A percentile compares a stretch with the other conserved stretches of the same genome.
phyloP scores from a whole-genome alignment of 2,329 filamentous ascomycete species.

The Pseudocercospora musae region DNA sequence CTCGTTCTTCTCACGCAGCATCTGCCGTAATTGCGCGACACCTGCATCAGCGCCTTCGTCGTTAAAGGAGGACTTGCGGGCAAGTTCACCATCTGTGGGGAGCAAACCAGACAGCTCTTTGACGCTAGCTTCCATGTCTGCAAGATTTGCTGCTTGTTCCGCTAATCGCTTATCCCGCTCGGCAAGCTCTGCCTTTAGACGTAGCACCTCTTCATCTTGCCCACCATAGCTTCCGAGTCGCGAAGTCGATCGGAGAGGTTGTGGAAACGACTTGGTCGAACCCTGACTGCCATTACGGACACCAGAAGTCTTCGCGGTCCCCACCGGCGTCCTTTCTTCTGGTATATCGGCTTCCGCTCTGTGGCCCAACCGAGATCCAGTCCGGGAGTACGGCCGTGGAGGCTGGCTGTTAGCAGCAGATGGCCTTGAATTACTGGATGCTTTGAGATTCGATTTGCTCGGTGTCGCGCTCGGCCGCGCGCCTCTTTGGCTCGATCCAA shows the following conservation, averaged over 20 bases:
- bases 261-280: constrained; percentile 42
- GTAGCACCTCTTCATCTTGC: constrained; percentile 59
- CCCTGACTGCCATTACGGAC: constrained; percentile 34
- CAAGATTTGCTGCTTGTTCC: constrained; percentile 76
- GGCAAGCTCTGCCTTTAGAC: constrained; percentile 69
- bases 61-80: constrained; percentile 32
- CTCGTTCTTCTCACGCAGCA: constrained; percentile 92
- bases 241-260: constrained; percentile 36
- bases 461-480: constrained; percentile 48
- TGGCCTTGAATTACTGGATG: constrained; percentile 54
- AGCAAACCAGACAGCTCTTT: constrained; percentile 77
- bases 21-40: constrained; percentile 64
- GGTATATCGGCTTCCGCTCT: constrained; percentile 42
- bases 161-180: constrained; percentile 84
- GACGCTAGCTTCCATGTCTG: constrained; percentile 86
- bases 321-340: constrained; percentile 30
- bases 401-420: constrained; percentile 34
- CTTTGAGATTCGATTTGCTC: constrained; percentile 29
- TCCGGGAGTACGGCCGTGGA: constrained; percentile 47
- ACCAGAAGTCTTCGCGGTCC: constrained; percentile 40
- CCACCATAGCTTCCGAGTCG: constrained; percentile 32
- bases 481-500: constrained; percentile 50
- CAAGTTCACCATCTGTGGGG: constrained; percentile 46
- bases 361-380: constrained; percentile 46
- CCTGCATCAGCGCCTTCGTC: constrained; percentile 63